phyloP scores from a whole-genome alignment of 1,284 basidiomycete genomes.

The Melampsora americana region DNA sequence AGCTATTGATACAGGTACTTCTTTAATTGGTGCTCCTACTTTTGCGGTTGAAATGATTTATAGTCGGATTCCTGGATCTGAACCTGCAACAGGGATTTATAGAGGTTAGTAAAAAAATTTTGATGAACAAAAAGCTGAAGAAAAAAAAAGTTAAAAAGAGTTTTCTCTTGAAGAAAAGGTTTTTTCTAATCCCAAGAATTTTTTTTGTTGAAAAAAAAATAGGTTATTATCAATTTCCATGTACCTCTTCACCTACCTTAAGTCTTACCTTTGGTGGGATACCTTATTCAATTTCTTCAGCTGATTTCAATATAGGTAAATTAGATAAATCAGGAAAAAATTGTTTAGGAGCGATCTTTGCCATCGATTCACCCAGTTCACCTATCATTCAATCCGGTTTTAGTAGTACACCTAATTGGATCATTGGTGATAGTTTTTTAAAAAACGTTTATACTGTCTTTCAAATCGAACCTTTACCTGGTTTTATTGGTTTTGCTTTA shows the following conservation, averaged over 20 bases:
- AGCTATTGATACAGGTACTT: slow-evolving; percentile 57
- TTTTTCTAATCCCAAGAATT: no score
- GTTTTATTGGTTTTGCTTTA: slow-evolving; percentile 29
- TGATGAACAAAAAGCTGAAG: not conserved
- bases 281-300: slow-evolving; percentile 46
- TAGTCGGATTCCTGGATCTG: slow-evolving; percentile 60
- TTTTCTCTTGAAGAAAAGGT: no score
- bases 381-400: not conserved
- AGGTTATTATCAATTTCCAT: slow-evolving; percentile 41
- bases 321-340: slow-evolving; percentile 47
- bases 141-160: no score
- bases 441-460: slow-evolving; percentile 50
- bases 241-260: slow-evolving; percentile 10
- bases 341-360: slow-evolving; percentile 52
- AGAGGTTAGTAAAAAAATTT: slow-evolving; percentile 33
- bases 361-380: not conserved
- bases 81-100: slow-evolving; percentile 52
- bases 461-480: slow-evolving; percentile 9
- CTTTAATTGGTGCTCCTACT: slow-evolving; percentile 59
- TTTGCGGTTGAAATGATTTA: slow-evolving; percentile 61
- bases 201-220: not conserved
- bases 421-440: slow-evolving; percentile 52
- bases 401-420: slow-evolving; percentile 11
- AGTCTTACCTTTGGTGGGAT: slow-evolving; percentile 44
- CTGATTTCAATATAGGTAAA: slow-evolving; percentile 52